These are phyloP conservation scores for Geranium incanum DNA, from an alignment of 441 rosid species.

Conservation along the genomic window DNA sequence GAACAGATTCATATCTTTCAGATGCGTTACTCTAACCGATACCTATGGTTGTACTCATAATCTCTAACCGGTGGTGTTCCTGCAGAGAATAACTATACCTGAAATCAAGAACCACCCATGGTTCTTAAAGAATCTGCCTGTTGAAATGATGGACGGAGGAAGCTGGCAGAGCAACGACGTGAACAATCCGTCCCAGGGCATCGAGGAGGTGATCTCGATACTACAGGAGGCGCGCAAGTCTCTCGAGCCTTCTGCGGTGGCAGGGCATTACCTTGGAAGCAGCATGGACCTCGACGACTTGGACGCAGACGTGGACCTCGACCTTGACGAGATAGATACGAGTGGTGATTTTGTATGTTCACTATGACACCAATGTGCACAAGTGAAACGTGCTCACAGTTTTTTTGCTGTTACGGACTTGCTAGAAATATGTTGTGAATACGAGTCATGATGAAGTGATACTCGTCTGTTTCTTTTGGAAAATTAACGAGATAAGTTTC, in stretches of 20 bases:
- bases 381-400: not conserved
- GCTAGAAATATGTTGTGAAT: no score
- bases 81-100: slow-evolving; percentile 48
- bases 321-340: slow-evolving; percentile 37
- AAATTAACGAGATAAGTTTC: no score
- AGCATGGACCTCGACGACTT: slow-evolving; percentile 53
- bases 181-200: slow-evolving; percentile 40
- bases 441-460: no score
- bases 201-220: slow-evolving; percentile 39
- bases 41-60: no score
- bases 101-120: slow-evolving; percentile 57
- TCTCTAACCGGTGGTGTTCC: not conserved
- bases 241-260: slow-evolving; percentile 23
- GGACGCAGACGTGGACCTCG: slow-evolving; percentile 36
- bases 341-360: slow-evolving; percentile 54
- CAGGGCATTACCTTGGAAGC: slow-evolving; percentile 29
- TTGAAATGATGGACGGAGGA: slow-evolving; percentile 48
- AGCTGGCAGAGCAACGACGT: slow-evolving; percentile 38
- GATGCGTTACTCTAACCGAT: no score
- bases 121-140: slow-evolving; percentile 56
- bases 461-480: no score
- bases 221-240: slow-evolving; percentile 44
- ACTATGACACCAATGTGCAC: no score
- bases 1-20: no score
- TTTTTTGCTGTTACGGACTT: no score